Base-by-base conservation (phyloP, 2,329 filamentous ascomycete species). In the Trichophyton mentagrophytes region DNA sequence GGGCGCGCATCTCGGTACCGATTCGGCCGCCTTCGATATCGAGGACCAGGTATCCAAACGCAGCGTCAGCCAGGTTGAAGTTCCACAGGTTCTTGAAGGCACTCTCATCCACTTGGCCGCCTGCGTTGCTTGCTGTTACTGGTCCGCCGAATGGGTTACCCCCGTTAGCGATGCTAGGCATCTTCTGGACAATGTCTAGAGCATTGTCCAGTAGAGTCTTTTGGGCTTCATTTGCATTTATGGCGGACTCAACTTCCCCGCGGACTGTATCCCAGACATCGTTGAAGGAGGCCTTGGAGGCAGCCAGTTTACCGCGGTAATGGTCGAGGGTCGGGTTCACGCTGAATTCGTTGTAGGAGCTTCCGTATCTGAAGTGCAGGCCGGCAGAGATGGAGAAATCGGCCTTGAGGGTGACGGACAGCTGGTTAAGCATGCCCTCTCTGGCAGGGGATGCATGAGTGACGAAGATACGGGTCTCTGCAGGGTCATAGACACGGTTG, bases 41-140 rank as follows among this genome's bases (percentile, higher is more conserved):
- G 61, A 99, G 77, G 15, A 97, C 90, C 58, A 99, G 80, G 80
- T 90, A 99, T 63, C 93, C 93, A 72, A 97, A 99, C 20, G 93
- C 92, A 60, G 93, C 93, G 78, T 99, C 93, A 33, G 93, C 93
- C 66, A 99, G 77, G 74, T 97, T 97, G 78, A 99, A 99, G 76
- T 99, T 99, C 93, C 93, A 99, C 93, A 97, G 97, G 73, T 99
- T 99, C 80, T 99, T 99, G 82, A 99, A 99, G 1, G 93, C 93
- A 69, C 91, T 96, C 79, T 99, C 93, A 65, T 99, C 93, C 17
- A 99, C 90, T 70, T 95, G 89, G 36, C 93, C 93, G 58, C 89
- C 86, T 58, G 85, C 78, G 66, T 77, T 78, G 46, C 80, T 85
- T 44, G 87, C 88, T 57, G 85, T 84, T 59, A 86, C 83, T 33